Evolutionary conservation across 1,284 basidiomycete species (phyloP), one percentile per base, ranked within the genome.

Genomic region (Meripilus lineatus): DNA sequence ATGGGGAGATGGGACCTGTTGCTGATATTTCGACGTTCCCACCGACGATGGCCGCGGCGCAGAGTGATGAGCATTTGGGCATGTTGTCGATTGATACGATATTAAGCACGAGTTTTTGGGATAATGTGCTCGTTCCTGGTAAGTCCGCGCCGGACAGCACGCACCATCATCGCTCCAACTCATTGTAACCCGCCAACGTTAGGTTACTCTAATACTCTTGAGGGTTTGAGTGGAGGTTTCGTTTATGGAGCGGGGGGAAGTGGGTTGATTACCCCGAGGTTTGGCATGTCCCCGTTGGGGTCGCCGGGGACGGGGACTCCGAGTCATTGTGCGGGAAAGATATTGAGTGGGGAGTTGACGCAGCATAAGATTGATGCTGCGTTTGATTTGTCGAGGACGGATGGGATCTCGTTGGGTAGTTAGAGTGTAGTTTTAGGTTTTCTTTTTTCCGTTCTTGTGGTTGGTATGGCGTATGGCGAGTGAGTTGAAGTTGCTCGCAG

Each of bases 41-140:
- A 38, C 86, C 86, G 22, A 88, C 84, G 40, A 87, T 89, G 83
- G 82, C 77, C 5, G 37, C 41, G 32, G 71, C 75, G 7, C 53
- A 67, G 40, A 50, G 65, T 25, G 68, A 72, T 32, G 74, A 79
- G 49, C 59, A 72, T 58, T 61, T 66, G 55, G 67, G 62, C 33
- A 72, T 78, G 61, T 57, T 89, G 49, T 81, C 84, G 37, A 88
- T 90, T 81, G 87, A 89, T 54, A 82, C 79, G 56, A 83, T 90
- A 41, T 68, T 91, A 46, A 83, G 77, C 50, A 78, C 71, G 46
- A 78, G 77, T 32, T 91, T 91, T 61, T 91, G 87, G 88, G 88
- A 90, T 61, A 89, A 73, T 56, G 79, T 90, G 50, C 74, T 90
- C 24, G 81, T 90, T 35, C 88, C 87, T 54, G 88, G 86, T 87